Evolutionary conservation across 169 alveolate species (phyloP), one percentile per base, ranked within the genome.

Genomic region (Plasmodium fragile): DNA sequence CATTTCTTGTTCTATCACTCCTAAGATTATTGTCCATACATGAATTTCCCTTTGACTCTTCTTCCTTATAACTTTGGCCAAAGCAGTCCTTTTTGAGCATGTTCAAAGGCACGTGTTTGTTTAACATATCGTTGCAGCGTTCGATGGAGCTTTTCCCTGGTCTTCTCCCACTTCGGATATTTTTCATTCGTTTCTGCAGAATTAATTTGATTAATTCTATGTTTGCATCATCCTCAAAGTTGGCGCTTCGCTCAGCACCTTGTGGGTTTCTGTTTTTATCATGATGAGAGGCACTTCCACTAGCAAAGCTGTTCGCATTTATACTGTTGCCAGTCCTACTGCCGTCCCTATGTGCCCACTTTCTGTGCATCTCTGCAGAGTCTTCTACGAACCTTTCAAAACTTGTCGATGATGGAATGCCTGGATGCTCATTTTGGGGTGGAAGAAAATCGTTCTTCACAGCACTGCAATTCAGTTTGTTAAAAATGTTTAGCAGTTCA

Each of bases 171-270:
- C 13, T 32, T 22, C 28, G n/a, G 28, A 36, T 82, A 59, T 69
- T 82, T 32, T 18, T 82, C 22, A 36, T 39, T 10, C 69, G 69
- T 3, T 41, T 2, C 36, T 82, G 39, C 70, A 82, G 28, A 69
- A 55, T 59, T 82, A 82, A 69, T 82, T 82, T 82, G 10, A 82
- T 65, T 82, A 82, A 82, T 49, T 82, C 77, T 82, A 82, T 49
- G 45, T 82, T 32, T 10, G 49, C 70, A 39, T 82, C 71, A 36
- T 65, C 65, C 41, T 32, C 32, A 1, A 10, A 22, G 28, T 82
- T 8, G 41, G n/a, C 70, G 28, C 1, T 82, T n/a, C 32, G 25
- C 25, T 69, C 65, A 0, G 6, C 72, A 25, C 28, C 49, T 1
- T 82, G 73, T 22, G 18, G 45, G 11, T 41, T 65, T 65, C 69